These are phyloP conservation scores for Scopulariopsis brevicaulis DNA, from an alignment of 2,329 filamentous ascomycete species.

Conservation along the genomic window DNA sequence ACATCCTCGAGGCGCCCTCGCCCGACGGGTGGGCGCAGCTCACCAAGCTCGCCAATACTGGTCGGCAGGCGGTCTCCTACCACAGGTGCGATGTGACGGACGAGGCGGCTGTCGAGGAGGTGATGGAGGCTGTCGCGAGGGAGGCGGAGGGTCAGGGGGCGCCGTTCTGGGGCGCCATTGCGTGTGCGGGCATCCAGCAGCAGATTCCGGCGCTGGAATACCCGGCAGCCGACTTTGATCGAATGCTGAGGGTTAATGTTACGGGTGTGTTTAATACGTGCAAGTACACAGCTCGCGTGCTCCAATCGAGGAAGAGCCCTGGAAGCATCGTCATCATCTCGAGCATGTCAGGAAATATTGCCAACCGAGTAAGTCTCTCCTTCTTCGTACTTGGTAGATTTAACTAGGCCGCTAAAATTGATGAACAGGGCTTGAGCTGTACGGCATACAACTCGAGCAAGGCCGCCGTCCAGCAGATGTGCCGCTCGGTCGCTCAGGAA, in stretches of 20 bases:
- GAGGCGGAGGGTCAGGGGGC: slow-evolving; percentile 17
- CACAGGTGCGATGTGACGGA: slow-evolving; percentile 33
- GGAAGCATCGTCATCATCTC: slow-evolving; percentile 39
- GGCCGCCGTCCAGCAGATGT: slow-evolving; percentile 48
- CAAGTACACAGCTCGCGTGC: slow-evolving; percentile 53
- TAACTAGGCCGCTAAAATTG: slow-evolving; percentile 12
- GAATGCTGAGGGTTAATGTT: slow-evolving; percentile 59
- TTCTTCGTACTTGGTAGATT: not conserved
- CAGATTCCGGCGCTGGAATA: slow-evolving; percentile 32
- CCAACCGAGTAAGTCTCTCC: slow-evolving; percentile 25
- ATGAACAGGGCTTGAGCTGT: slow-evolving; percentile 40
- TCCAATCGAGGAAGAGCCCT: slow-evolving; percentile 23
- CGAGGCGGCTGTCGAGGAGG: slow-evolving; percentile 22
- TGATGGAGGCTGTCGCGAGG: slow-evolving; percentile 22
- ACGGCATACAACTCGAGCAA: slow-evolving; percentile 53
- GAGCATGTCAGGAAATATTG: slow-evolving; percentile 35
- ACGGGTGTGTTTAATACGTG: slow-evolving; percentile 61
- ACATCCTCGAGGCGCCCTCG: slow-evolving; percentile 26
- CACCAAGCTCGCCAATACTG: slow-evolving; percentile 17
- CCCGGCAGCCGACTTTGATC: slow-evolving; percentile 46
- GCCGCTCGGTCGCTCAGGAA: slow-evolving; percentile 47
- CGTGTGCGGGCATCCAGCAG: slow-evolving; percentile 36
- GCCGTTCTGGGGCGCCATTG: slow-evolving; percentile 25
- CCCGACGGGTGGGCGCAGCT: slow-evolving; percentile 27
- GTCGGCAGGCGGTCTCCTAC: slow-evolving; percentile 20